Conservation (phyloP, 2,329 filamentous ascomycete species). For the Colletotrichum filicis region DNA sequence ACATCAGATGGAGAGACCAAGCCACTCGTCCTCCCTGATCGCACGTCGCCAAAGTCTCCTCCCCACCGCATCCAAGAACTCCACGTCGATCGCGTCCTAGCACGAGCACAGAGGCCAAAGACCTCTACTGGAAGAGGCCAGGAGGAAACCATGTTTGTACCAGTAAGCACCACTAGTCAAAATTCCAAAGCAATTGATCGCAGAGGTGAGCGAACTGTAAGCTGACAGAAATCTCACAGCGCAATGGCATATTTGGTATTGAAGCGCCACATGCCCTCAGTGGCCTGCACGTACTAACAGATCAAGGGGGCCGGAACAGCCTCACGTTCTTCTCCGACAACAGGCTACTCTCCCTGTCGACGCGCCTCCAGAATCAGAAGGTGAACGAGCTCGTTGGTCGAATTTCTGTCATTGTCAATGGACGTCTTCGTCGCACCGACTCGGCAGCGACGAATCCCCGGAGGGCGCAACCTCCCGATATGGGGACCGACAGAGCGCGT, state of each 20-base stretch:
- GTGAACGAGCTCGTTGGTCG: constrained; percentile 42
- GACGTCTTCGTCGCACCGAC: constrained; percentile 31
- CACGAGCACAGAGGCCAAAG: constrained; percentile 28
- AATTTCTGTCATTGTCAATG: constrained; percentile 40
- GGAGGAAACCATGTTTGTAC: constrained; percentile 39
- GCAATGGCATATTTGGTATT: constrained; percentile 43
- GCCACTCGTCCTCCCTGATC: neutral
- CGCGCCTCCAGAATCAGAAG: constrained; percentile 42
- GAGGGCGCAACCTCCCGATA: constrained; percentile 1
- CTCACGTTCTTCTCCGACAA: constrained; percentile 45
- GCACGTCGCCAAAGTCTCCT: neutral
- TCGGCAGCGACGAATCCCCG: constrained; percentile 3
- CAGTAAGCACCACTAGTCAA: constrained; percentile 34
- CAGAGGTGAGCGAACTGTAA: neutral
- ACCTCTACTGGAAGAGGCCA: constrained; percentile 2
- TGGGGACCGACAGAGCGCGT: constrained; percentile 1
- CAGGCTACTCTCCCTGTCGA: constrained; percentile 43
- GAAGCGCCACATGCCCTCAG: neutral
- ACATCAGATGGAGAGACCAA: neutral
- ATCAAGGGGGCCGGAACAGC: constrained; percentile 40
- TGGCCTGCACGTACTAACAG: constrained; percentile 2
- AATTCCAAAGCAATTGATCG: too few species aligned
- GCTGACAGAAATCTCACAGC: constrained; percentile 32
- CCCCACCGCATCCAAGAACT: constrained; percentile 38
- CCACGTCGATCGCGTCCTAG: constrained; percentile 42